phyloP scores from a whole-genome alignment of 495 filamentous ascomycete genomes.

The Cairneyella variabilis region DNA sequence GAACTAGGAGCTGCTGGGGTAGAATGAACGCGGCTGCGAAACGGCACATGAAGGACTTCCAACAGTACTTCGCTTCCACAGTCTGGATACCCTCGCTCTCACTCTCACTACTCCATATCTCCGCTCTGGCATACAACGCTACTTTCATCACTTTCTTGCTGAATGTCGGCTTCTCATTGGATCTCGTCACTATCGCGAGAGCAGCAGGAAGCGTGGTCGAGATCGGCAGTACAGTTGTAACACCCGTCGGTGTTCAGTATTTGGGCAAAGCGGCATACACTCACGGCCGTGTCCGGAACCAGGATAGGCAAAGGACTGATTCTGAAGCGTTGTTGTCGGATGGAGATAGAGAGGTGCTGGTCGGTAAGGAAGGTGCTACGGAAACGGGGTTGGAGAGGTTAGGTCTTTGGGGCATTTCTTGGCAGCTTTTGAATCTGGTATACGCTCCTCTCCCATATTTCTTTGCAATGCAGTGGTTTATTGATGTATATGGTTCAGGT shows the following conservation, averaged over 20 bases:
- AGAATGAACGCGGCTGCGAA: not conserved
- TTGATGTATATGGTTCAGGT: too few relatives aligned
- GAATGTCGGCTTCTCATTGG: constrained; percentile 47
- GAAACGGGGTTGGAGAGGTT: constrained; percentile 36
- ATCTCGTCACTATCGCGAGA: constrained; percentile 49
- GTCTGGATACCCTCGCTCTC: constrained; percentile 53
- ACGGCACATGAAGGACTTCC: constrained; percentile 30
- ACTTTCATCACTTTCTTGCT: constrained; percentile 61
- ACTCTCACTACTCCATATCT: constrained; percentile 53
- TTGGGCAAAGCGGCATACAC: constrained; percentile 26
- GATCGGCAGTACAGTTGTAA: constrained; percentile 42
- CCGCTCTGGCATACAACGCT: constrained; percentile 53
- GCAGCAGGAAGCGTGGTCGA: constrained; percentile 51
- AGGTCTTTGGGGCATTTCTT: constrained; percentile 40
- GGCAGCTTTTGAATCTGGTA: constrained; percentile 39
- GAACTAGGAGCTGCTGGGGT: not conserved
- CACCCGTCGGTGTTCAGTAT: constrained; percentile 35
- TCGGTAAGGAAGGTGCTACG: constrained; percentile 17
- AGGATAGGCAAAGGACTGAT: not conserved
- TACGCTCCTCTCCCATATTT: constrained; percentile 2
- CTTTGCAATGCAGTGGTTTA: constrained; percentile 2
- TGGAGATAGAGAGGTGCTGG: not conserved
- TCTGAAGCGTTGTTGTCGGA: not conserved
- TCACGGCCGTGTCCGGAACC: constrained; percentile 15
- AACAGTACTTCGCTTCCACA: constrained; percentile 35